phyloP scores from a whole-genome alignment of 208 protist species.

The Acanthamoeba lenticulata region DNA sequence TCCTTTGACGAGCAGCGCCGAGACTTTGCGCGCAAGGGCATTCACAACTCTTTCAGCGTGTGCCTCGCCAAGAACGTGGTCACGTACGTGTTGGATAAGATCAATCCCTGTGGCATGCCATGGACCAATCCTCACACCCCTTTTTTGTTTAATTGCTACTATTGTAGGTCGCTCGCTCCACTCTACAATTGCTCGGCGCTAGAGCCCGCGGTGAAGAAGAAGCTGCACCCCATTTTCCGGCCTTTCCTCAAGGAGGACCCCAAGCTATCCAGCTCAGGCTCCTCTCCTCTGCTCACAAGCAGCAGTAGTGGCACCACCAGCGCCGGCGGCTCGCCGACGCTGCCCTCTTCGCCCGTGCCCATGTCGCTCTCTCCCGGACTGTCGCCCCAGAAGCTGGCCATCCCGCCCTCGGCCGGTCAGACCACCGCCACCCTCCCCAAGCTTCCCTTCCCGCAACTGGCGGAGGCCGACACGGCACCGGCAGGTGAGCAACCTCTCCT shows the following conservation, averaged over 20 bases:
- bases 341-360: neutral
- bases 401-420: neutral
- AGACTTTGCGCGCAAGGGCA: slow-evolving; percentile 67
- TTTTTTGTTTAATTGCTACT: neutral
- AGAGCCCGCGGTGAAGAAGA: neutral
- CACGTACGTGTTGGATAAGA: slow-evolving; percentile 32
- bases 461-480: neutral
- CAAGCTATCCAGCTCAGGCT: neutral
- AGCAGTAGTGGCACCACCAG: too few species aligned
- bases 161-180: slow-evolving; percentile 35
- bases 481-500: neutral
- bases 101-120: neutral
- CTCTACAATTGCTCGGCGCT: neutral
- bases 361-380: neutral
- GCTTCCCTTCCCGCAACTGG: slow-evolving; percentile 1
- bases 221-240: slow-evolving; percentile 53
- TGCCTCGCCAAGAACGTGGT: slow-evolving; percentile 75
- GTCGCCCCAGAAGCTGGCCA: neutral
- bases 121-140: neutral
- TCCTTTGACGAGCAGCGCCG: slow-evolving; percentile 19
- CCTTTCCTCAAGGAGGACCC: slow-evolving; percentile 61
- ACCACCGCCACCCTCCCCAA: slow-evolving; percentile 4
- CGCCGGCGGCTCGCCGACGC: neutral
- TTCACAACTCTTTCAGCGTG: slow-evolving; percentile 70
- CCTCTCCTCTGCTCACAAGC: neutral